Base-by-base conservation (phyloP, 805 yeast species). In the Saccharomycopsis babjevae region DNA sequence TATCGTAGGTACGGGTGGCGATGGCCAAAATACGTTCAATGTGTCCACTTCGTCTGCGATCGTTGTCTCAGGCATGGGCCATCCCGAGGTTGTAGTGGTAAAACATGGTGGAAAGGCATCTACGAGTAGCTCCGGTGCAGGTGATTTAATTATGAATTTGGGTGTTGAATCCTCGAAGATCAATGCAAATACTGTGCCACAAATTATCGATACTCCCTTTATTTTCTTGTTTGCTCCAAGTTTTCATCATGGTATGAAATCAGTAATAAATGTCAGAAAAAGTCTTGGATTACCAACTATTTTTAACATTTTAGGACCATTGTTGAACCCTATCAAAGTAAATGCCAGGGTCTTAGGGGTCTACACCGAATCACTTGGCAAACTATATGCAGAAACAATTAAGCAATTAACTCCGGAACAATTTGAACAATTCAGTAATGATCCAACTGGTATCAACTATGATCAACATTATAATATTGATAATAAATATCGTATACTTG, bases 1-100 rank as follows among this genome's bases (percentile, higher is more conserved):
- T 71, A 89, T 94, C 36, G 99, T 94, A 5, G 99, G 99, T 1
- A 94, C 99, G 0, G 99, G 99, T 32, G 99, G 99, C 16, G 99
- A 94, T 70, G 97, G 97, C 1, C 97, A 94, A 70, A 87, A 94
- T 70, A 94, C 99, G 0, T 94, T 94, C 76, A 94, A 94, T 67
- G 99, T 94, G 1, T 87, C 96, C 16, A 94, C 99, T 0, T 89
- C 97, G 1, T 79, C 97, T 1, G 97, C 97, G 0, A 90, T 94
- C 56, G 91, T 94, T 1, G 94, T 91, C 0, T 89, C 98, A 0
- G 99, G 99, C 7, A 86, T 90, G 77, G 67, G 70, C 5, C 80
- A 82, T 5, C 59, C 34, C 7, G 36, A 57, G 3, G 72, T 93
- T 50, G 80, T 82, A 25, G 86, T 94, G 18, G 89, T 96, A 70